A percentile compares a stretch with the other conserved stretches of the same genome.
Evolutionary conservation across 106 monocot genomes (phyloP).

Genomic region (Xerophyta viscosa): DNA sequence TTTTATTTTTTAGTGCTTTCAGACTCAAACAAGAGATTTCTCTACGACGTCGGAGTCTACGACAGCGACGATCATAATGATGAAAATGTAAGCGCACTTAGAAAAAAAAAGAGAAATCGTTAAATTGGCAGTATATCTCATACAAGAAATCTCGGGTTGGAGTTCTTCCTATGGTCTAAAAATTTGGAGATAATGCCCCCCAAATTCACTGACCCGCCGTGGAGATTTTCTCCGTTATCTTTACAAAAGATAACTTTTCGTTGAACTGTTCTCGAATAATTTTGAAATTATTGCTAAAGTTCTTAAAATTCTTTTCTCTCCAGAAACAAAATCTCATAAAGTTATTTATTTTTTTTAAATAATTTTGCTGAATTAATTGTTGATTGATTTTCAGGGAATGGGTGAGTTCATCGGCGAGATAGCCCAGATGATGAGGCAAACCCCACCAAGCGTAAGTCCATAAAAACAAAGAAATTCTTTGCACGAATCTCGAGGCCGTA

Average conservation of each 20-base stretch:
- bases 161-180: no score
- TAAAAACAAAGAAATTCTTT: no score
- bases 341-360: background rate
- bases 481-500: no score
- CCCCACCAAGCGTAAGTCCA: slow-evolving; percentile 40
- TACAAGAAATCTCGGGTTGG: no score
- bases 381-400: slow-evolving; percentile 53
- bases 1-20: slow-evolving; percentile 55
- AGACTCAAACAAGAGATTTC: slow-evolving; percentile 78
- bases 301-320: background rate
- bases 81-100: slow-evolving; percentile 51
- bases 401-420: slow-evolving; percentile 78
- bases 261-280: no score
- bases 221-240: no score
- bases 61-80: slow-evolving; percentile 40
- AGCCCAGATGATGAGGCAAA: slow-evolving; percentile 84
- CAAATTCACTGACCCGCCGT: no score
- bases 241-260: no score
- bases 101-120: no score
- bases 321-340: background rate
- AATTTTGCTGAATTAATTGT: background rate
- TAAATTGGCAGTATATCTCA: no score
- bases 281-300: slow-evolving; percentile 3
- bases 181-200: no score
- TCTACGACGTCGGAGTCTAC: slow-evolving; percentile 76